Percentiles rank a stretch among this genome's conserved stretches.
These are phyloP conservation scores for Suillus plorans DNA, from an alignment of 768 basidiomycete species.

Conservation along the genomic window DNA sequence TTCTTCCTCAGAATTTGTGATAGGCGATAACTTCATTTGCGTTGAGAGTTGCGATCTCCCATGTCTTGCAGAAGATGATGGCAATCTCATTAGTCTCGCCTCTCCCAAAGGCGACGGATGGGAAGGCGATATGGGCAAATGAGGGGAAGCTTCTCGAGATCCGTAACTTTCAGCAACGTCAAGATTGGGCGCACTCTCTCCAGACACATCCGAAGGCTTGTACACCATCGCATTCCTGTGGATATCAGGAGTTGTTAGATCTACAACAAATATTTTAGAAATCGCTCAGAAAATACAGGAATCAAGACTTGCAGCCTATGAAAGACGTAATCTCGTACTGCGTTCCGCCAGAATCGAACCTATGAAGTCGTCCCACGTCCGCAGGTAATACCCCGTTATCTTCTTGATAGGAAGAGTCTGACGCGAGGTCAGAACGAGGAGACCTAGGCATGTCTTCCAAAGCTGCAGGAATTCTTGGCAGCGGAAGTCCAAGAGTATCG, in stretches of 20 bases:
- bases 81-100: background rate
- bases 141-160: slow-evolving; percentile 2
- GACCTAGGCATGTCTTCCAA: slow-evolving; percentile 21
- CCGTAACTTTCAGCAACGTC: background rate
- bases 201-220: slow-evolving; percentile 7
- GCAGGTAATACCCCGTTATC: slow-evolving; percentile 13
- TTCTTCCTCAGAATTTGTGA: slow-evolving; percentile 6
- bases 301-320: slow-evolving; percentile 45
- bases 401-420: slow-evolving; percentile 19
- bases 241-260: slow-evolving; percentile 31
- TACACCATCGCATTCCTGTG: slow-evolving; percentile 13
- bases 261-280: slow-evolving; percentile 21
- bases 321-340: slow-evolving; percentile 77
- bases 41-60: background rate
- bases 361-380: slow-evolving; percentile 17
- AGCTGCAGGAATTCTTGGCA: slow-evolving; percentile 25
- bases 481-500: slow-evolving; percentile 7
- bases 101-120: background rate
- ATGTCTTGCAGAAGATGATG: background rate
- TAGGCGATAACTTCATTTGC: background rate
- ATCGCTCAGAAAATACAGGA: background rate
- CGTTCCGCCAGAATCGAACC: slow-evolving; percentile 46
- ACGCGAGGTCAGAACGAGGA: slow-evolving; percentile 14
- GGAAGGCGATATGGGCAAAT: background rate
- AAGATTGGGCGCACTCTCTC: slow-evolving; percentile 7